Evolutionary conservation across 2,329 filamentous ascomycete genomes (phyloP).

Genomic region (Colletotrichum navitas): DNA sequence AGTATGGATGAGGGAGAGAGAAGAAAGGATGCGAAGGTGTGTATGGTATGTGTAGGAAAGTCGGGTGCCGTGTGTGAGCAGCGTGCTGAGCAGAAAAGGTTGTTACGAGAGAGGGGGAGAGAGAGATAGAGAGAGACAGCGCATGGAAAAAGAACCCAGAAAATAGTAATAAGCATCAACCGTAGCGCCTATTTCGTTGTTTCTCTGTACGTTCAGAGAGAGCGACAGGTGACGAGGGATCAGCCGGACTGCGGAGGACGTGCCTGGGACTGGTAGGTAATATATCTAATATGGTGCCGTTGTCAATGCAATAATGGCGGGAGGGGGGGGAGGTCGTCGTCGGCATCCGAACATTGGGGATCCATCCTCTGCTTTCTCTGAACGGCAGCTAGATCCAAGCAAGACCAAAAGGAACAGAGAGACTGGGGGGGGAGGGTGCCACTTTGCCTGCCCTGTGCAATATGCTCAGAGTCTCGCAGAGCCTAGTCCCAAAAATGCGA

Average conservation of each 20-base stretch:
- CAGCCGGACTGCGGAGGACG: slow-evolving; percentile 22
- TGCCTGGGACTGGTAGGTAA: slow-evolving; percentile 32
- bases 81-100: not conserved
- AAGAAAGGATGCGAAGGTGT: not conserved
- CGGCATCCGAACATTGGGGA: slow-evolving; percentile 38
- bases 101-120: not conserved
- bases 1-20: not conserved
- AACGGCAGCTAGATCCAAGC: slow-evolving; percentile 14
- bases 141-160: slow-evolving; percentile 2
- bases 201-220: slow-evolving; percentile 30
- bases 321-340: slow-evolving; percentile 14
- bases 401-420: slow-evolving; percentile 1
- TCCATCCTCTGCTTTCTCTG: slow-evolving; percentile 26
- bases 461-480: slow-evolving; percentile 21
- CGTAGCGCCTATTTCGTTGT: slow-evolving; percentile 13
- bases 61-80: slow-evolving; percentile 10
- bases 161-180: slow-evolving; percentile 30
- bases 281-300: slow-evolving; percentile 41
- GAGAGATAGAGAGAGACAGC: not conserved
- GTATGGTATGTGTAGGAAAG: not conserved
- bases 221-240: slow-evolving; percentile 33
- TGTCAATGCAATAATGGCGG: slow-evolving; percentile 36
- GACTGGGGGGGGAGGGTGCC: slow-evolving; percentile 24
- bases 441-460: slow-evolving; percentile 26
- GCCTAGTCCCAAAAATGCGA: slow-evolving; percentile 39